Percentiles rank a stretch among this genome's conserved stretches.
These are phyloP conservation scores for Apiospora aurea DNA, from an alignment of 2,329 filamentous ascomycete genomes.

Conservation along the genomic window DNA sequence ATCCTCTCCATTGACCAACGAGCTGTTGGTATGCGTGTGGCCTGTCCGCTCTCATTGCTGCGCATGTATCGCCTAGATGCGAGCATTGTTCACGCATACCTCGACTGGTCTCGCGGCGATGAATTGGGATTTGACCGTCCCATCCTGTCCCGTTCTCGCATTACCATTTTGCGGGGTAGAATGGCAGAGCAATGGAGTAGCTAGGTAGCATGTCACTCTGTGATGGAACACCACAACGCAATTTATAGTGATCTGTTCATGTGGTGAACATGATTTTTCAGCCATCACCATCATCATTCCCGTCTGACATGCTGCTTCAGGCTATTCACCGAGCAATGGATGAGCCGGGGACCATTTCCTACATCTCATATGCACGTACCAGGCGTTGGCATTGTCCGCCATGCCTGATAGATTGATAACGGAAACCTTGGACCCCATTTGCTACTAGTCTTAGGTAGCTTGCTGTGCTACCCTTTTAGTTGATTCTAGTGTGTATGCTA, in stretches of 20 bases:
- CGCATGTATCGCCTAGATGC: neutral
- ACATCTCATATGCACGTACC: conserved; percentile 6
- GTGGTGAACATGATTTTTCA: too few relatives aligned
- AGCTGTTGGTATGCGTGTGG: neutral
- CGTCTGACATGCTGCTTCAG: neutral
- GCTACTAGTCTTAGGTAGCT: neutral
- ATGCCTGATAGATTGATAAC: too few relatives aligned
- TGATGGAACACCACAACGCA: neutral
- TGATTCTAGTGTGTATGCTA: neutral
- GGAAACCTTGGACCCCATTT: neutral
- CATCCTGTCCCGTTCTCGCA: conserved; percentile 18
- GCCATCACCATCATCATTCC: neutral
- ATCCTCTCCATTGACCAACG: neutral
- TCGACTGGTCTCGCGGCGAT: neutral
- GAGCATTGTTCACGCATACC: neutral
- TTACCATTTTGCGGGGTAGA: conserved; percentile 17
- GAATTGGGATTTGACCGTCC: conserved; percentile 1
- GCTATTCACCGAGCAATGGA: conserved; percentile 7
- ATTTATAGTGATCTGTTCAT: neutral
- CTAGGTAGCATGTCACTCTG: neutral
- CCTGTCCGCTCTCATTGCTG: neutral
- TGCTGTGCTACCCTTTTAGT: neutral
- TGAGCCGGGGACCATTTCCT: neutral
- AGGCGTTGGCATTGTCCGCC: neutral
- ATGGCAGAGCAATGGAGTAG: neutral